Percentiles rank a stretch among this genome's conserved stretches.
Conservation (phyloP, 371 early-diverging fungal genomes). For the Circinella umbellata region DNA sequence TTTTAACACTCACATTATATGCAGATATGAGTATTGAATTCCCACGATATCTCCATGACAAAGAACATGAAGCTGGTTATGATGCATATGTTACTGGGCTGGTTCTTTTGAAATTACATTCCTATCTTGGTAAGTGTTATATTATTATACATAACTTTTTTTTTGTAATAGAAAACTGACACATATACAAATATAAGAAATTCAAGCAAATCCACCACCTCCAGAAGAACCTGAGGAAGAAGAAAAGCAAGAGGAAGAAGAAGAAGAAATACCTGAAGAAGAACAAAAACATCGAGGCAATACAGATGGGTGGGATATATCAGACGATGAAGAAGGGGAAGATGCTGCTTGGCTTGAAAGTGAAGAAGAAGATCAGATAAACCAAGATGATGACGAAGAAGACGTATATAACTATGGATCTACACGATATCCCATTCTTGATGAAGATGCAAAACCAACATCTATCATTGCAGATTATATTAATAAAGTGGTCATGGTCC, state of each 20-base stretch:
- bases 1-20: background rate
- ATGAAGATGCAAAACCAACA: constrained; percentile 18
- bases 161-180: background rate
- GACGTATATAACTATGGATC: constrained; percentile 50
- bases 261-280: constrained; percentile 17
- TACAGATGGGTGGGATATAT: constrained; percentile 43
- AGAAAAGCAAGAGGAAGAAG: constrained; percentile 19
- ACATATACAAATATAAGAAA: background rate
- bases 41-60: constrained; percentile 46
- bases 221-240: background rate
- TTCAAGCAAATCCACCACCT: constrained; percentile 2
- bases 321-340: constrained; percentile 35
- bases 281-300: constrained; percentile 20
- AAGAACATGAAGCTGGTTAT: constrained; percentile 90
- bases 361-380: constrained; percentile 14
- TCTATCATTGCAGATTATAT: constrained; percentile 22
- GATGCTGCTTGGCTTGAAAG: constrained; percentile 21
- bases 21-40: constrained; percentile 45
- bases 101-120: constrained; percentile 38
- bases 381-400: constrained; percentile 29
- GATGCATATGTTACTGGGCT: constrained; percentile 88
- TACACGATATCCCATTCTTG: constrained; percentile 25
- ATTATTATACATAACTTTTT: background rate
- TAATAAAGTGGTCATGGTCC: constrained; percentile 42
- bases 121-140: constrained; percentile 31